A percentile compares a stretch with the other conserved stretches of the same genome.
These are phyloP conservation scores for Globisporangium megalacanthum DNA, from an alignment of 352 stramenopile species.

Conservation along the genomic window DNA sequence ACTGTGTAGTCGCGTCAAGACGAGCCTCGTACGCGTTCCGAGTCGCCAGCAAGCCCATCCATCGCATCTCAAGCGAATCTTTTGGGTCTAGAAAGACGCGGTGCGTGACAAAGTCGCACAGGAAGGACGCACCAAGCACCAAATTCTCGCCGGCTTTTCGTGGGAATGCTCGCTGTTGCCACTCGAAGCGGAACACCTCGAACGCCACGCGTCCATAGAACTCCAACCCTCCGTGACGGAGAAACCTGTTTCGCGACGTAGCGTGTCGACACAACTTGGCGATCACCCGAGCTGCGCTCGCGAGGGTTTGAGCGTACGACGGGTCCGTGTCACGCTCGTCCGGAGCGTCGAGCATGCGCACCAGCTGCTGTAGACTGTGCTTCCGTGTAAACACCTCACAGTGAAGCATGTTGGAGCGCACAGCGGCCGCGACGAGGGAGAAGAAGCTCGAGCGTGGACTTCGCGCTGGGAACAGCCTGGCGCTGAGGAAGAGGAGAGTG, in stretches of 20 bases:
- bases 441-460: constrained; percentile 18
- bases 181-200: constrained; percentile 5
- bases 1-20: background rate
- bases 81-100: constrained; percentile 2
- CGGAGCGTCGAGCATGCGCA: constrained; percentile 4
- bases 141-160: constrained; percentile 18
- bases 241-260: constrained; percentile 16
- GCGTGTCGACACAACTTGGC: constrained; percentile 20
- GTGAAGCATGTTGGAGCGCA: constrained; percentile 23
- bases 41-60: constrained; percentile 7
- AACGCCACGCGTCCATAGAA: constrained; percentile 21
- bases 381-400: constrained; percentile 23
- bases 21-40: background rate
- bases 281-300: constrained; percentile 18
- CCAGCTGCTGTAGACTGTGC: constrained; percentile 16
- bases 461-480: constrained; percentile 13
- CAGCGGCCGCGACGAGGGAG: constrained; percentile 17
- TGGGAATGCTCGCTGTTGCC: background rate
- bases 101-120: constrained; percentile 17
- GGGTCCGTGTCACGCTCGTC: constrained; percentile 1
- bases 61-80: constrained; percentile 2
- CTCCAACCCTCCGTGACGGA: constrained; percentile 17
- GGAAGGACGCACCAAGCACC: constrained; percentile 21
- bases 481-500: constrained; percentile 19
- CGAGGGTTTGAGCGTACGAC: constrained; percentile 15